phyloP scores from a whole-genome alignment of 306 rosid genomes.

The Ziziphus jujuba region DNA sequence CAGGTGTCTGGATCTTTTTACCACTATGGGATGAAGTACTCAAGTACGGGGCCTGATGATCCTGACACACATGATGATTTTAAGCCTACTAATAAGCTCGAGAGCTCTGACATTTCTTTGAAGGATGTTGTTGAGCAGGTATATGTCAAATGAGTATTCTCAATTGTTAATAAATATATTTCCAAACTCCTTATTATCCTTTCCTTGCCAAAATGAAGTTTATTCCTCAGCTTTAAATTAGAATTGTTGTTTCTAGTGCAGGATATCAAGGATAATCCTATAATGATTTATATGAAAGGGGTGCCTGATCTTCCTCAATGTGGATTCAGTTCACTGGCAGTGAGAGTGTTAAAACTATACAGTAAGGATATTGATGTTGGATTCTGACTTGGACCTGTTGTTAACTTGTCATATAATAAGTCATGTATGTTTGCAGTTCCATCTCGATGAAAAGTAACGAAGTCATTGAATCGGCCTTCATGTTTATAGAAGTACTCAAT shows the following conservation, averaged over 20 bases:
- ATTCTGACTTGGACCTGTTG: background rate
- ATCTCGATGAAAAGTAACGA: background rate
- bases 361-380: conserved; percentile 34
- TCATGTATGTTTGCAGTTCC: background rate
- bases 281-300: conserved; percentile 88
- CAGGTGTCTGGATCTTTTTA: conserved; percentile 47
- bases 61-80: conserved; percentile 86
- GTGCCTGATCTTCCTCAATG: conserved; percentile 76
- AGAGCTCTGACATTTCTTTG: conserved; percentile 50
- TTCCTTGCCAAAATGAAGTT: background rate
- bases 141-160: conserved; percentile 4
- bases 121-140: conserved; percentile 76
- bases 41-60: conserved; percentile 52
- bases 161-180: background rate
- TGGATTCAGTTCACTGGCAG: conserved; percentile 85
- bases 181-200: conserved; percentile 5
- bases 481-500: background rate
- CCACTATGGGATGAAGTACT: conserved; percentile 48
- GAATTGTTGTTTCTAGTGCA: conserved; percentile 27
- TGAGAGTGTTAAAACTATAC: conserved; percentile 60
- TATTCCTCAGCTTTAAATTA: background rate
- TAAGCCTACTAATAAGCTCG: conserved; percentile 70
- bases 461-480: background rate
- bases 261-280: conserved; percentile 80
- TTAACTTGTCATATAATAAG: background rate